Evolutionary conservation across 2,329 filamentous ascomycete genomes (phyloP).

Genomic region (Hymenoscyphus scutula): DNA sequence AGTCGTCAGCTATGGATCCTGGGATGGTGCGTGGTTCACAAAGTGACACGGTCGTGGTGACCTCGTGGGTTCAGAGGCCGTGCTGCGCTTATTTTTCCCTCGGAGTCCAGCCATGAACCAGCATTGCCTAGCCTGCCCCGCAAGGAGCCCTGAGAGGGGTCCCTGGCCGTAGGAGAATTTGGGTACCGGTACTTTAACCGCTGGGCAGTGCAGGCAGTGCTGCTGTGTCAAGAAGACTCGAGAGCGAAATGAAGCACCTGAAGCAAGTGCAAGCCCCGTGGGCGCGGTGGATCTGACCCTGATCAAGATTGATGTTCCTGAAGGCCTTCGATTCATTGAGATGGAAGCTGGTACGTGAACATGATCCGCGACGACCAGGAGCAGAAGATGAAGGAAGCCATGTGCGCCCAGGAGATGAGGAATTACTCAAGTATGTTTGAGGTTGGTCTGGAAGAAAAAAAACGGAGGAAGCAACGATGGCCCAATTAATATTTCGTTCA

Average conservation of each 20-base stretch:
- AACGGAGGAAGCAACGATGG: neutral
- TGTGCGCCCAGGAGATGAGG: neutral
- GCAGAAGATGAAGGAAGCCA: neutral
- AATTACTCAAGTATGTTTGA: neutral
- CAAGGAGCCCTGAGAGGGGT: neutral
- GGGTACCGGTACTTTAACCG: too few relatives aligned
- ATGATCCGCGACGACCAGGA: neutral
- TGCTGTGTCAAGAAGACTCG: neutral
- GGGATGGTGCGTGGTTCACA: neutral
- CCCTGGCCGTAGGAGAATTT: neutral
- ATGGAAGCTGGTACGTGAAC: neutral
- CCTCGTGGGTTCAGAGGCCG: neutral
- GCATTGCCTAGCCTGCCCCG: neutral
- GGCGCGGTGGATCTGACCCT: neutral
- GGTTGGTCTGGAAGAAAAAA: neutral
- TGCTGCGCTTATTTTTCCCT: neutral
- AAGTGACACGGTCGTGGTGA: neutral
- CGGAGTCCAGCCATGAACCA: neutral
- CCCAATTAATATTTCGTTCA: too few relatives aligned
- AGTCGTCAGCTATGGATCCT: too few relatives aligned
- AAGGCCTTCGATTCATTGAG: neutral
- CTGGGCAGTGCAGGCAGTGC: neutral
- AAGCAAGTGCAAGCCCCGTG: neutral
- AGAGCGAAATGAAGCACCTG: neutral
- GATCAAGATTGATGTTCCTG: neutral